Evolutionary conservation across 2,329 filamentous ascomycete species (phyloP).

Genomic region (Cladosporium colombiae): DNA sequence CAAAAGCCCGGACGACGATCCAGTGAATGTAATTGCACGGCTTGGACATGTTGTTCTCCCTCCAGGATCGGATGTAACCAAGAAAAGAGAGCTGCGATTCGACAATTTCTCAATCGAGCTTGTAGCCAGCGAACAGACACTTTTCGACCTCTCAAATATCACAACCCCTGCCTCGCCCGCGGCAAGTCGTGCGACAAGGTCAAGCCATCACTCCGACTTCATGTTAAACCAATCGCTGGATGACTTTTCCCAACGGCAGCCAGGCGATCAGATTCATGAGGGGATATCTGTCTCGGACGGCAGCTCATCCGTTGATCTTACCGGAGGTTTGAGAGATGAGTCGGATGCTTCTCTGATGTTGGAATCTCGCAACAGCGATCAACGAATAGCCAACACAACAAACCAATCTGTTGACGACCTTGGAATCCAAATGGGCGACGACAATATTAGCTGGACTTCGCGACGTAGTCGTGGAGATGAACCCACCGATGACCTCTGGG

Average conservation of each 20-base stretch:
- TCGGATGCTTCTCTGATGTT: background rate
- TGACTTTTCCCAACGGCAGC: background rate
- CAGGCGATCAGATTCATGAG: background rate
- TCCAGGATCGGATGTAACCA: conserved; percentile 6
- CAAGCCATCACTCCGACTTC: conserved; percentile 14
- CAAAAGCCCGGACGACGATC: background rate
- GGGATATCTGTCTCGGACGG: background rate
- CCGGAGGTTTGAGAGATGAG: background rate
- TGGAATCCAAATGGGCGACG: conserved; percentile 40
- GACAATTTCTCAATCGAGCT: conserved; percentile 32
- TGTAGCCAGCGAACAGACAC: conserved; percentile 28
- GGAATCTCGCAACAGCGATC: background rate
- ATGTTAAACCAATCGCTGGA: conserved; percentile 8
- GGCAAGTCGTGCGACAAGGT: conserved; percentile 20
- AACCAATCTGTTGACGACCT: conserved; percentile 18
- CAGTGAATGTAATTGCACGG: background rate
- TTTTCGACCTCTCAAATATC: conserved; percentile 27
- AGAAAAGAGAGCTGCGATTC: conserved; percentile 26
- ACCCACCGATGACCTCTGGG: conserved; percentile 35
- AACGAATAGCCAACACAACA: background rate
- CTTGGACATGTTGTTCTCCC: conserved; percentile 5
- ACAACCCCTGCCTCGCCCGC: conserved; percentile 21
- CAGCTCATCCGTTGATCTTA: background rate
- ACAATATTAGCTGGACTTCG: conserved; percentile 40
- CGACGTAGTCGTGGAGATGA: conserved; percentile 33